Conservation (phyloP, 345 rosid genomes). For the Sisymbrium altissimum region DNA sequence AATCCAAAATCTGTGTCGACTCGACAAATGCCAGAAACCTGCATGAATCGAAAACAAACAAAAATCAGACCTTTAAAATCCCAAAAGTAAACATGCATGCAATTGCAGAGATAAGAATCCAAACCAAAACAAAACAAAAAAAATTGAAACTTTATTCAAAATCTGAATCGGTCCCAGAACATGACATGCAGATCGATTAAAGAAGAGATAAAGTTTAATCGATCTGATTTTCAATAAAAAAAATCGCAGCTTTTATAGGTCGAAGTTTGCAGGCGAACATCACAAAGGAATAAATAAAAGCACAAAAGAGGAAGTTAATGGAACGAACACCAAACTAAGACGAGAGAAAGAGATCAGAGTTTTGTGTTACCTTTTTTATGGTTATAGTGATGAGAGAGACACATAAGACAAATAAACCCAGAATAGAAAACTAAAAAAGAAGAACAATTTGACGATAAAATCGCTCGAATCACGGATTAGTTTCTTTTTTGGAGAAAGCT, state of each 20-base stretch:
- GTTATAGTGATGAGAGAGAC: too few relatives aligned
- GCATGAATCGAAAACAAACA: constrained; percentile 12
- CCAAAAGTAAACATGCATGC: constrained; percentile 17
- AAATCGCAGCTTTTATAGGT: constrained; percentile 18
- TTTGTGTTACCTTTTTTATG: too few relatives aligned
- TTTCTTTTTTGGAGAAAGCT: constrained; percentile 11
- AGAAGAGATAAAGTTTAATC: background rate
- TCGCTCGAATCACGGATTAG: constrained; percentile 23
- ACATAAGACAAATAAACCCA: background rate
- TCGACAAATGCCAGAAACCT: constrained; percentile 9
- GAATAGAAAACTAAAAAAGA: background rate
- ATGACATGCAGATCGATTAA: constrained; percentile 21
- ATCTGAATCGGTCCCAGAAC: background rate
- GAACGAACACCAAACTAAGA: too few relatives aligned
- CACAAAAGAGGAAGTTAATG: too few relatives aligned
- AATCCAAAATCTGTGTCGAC: background rate
- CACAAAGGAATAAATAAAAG: too few relatives aligned
- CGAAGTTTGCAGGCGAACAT: too few relatives aligned
- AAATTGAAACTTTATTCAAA: background rate
- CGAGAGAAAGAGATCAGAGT: too few relatives aligned
- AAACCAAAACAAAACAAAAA: background rate
- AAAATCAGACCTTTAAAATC: background rate
- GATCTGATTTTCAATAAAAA: too few relatives aligned
- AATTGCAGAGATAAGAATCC: constrained; percentile 12
- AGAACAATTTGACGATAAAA: background rate